phyloP scores from a whole-genome alignment of 1,139 yeast species.

The Debaryomyces singareniensis region DNA sequence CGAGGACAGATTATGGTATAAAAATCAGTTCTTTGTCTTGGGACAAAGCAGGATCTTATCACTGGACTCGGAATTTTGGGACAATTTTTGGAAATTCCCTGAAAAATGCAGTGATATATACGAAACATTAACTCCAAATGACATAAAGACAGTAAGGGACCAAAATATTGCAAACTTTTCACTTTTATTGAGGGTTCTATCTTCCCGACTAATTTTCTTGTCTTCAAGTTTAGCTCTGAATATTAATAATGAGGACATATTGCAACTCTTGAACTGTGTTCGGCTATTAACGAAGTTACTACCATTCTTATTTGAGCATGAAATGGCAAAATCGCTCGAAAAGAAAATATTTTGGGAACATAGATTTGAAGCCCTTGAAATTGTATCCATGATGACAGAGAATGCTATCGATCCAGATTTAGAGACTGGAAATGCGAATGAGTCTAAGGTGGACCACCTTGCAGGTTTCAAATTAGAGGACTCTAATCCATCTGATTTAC shows the following conservation, averaged over 20 bases:
- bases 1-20: constrained; percentile 59
- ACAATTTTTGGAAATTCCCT: constrained; percentile 26
- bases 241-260: constrained; percentile 6
- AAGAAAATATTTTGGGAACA: constrained; percentile 29
- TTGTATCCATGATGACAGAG: constrained; percentile 8
- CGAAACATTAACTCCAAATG: constrained; percentile 48
- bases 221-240: constrained; percentile 4
- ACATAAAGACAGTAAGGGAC: constrained; percentile 55
- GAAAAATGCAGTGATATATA: constrained; percentile 44
- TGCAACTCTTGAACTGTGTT: constrained; percentile 47
- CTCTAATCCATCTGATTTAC: constrained; percentile 24
- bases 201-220: constrained; percentile 23
- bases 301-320: constrained; percentile 62
- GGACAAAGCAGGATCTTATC: constrained; percentile 51
- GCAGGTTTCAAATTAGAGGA: constrained; percentile 2
- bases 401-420: constrained; percentile 1
- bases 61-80: constrained; percentile 49
- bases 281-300: constrained; percentile 59
- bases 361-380: constrained; percentile 18
- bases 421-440: neutral
- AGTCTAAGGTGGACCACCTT: constrained; percentile 6
- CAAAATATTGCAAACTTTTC: constrained; percentile 51
- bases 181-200: constrained; percentile 41
- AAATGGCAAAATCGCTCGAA: constrained; percentile 23
- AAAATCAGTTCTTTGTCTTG: constrained; percentile 56